Base-by-base conservation (phyloP, 2,329 filamentous ascomycete genomes). In the Aureobasidium sp. region DNA sequence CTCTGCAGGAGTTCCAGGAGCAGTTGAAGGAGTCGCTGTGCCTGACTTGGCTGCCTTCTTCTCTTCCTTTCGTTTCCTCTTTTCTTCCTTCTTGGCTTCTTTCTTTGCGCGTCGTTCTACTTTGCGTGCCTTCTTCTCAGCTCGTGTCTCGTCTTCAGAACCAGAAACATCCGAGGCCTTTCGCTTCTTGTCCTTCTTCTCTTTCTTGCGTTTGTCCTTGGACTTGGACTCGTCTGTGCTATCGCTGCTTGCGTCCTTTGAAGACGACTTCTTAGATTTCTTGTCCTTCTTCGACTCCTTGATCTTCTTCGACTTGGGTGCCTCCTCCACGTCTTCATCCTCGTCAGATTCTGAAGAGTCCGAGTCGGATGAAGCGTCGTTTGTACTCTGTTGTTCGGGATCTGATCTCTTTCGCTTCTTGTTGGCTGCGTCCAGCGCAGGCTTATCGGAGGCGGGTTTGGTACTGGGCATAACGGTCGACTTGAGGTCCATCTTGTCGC, bases 81-180 rank as follows among this genome's bases (percentile, higher is more conserved):
- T 86, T 76, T 81, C 84, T 42, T 84, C 82, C 72, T 87, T 89
- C 72, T 84, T 79, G 58, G 77, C 76, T 61, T 84, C 82, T 72
- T 87, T 89, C 71, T 84, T 79, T 60, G 77, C 76, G 56, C 72
- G 75, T 66, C 77, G 84, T 71, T 82, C 80, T 20, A 81, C 78
- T 71, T 81, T 81, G 67, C 83, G 77, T 25, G 68, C 72, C 36
- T 67, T 66, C n/a, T 67, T 66, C 59, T 73, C 71, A 50, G 76
- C 66, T 18, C 53, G 55, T 20, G 66, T 65, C 29, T 68, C 68
- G 53, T 70, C 60, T 42, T 61, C 68, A 31, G 45, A 59, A 45
- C 47, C 69, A 48, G 62, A 40, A 9, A n/a, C 36, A 50, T 58
- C 53, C 3, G 54, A 56, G 23, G 65, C 59, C 61, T 75, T 70